Percentiles rank a stretch among this genome's conserved stretches.
phyloP scores from a whole-genome alignment of 768 basidiomycete species.

The Mycena epipterygia region DNA sequence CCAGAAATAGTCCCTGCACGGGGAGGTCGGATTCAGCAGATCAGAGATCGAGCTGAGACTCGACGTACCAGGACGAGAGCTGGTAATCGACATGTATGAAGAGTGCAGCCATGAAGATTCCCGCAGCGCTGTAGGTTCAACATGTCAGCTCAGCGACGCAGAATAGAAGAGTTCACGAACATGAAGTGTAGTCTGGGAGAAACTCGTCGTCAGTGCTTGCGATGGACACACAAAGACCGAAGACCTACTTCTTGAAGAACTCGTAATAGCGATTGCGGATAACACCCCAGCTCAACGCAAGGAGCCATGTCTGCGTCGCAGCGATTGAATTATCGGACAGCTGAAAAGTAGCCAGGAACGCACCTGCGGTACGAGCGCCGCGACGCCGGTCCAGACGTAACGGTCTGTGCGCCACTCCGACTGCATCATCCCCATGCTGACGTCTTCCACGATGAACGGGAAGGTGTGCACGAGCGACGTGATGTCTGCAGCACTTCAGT shows the following conservation, averaged over 20 bases:
- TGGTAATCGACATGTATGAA: slow-evolving; percentile 47
- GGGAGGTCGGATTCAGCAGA: not conserved
- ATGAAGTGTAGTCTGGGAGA: slow-evolving; percentile 37
- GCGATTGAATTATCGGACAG: no score
- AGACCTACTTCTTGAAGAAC: slow-evolving; percentile 46
- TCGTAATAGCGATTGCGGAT: slow-evolving; percentile 49
- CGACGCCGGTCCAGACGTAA: slow-evolving; percentile 49
- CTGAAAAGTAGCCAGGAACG: not conserved
- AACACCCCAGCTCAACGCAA: slow-evolving; percentile 44
- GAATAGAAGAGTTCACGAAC: not conserved
- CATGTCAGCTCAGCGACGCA: not conserved
- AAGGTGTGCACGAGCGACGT: slow-evolving; percentile 50
- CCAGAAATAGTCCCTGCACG: slow-evolving; percentile 47
- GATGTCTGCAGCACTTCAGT: slow-evolving; percentile 42
- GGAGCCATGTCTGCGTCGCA: slow-evolving; percentile 40
- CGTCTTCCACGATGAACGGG: slow-evolving; percentile 46
- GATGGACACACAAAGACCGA: no score
- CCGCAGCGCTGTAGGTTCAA: slow-evolving; percentile 37
- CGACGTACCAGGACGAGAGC: slow-evolving; percentile 43
- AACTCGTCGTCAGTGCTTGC: not conserved
- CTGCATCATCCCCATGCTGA: slow-evolving; percentile 39
- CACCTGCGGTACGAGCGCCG: slow-evolving; percentile 48
- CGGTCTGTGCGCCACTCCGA: slow-evolving; percentile 30
- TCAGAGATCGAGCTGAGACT: not conserved
- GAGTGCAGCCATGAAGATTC: slow-evolving; percentile 47